Evolutionary conservation across 768 basidiomycete genomes (phyloP), one percentile per base, ranked within the genome.

Genomic region (Lactarius hatsudake): DNA sequence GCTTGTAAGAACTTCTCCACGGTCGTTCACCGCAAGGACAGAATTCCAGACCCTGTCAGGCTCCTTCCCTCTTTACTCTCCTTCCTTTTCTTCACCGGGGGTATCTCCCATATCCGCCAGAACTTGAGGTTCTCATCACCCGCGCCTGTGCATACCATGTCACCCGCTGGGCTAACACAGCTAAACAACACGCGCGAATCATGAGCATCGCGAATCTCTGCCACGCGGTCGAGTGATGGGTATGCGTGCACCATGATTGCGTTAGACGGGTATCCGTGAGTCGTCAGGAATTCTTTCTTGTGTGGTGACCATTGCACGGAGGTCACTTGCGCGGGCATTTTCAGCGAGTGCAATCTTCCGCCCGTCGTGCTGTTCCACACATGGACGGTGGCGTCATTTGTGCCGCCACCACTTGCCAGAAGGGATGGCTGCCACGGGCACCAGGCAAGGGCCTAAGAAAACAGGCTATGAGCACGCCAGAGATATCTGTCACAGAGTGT

Each of bases 41-140:
- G 69, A 54, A 79, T 79, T 8, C 78, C 79, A 30, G 71, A 71
- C 15, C 69, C 71, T 15, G 71, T 71, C 62, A 64, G 53, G 62
- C 70, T 72, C 73, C 64, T 70, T 71, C 79, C 79, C 20, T 76
- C 77, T 73, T 71, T 75, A 36, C 74, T 77, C 51, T 80, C 79
- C 53, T 81, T 81, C 66, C 81, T 83, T 79, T 85, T 86, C 79
- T 84, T 87, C 73, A 74, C 80, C 69, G 78, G 79, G 10, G 79
- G 81, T 51, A 82, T 76, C 59, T 92, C 91, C 91, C 91, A 93
- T 45, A 93, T 83, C 66, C 87, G 86, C 95, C 95, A 96, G 78
- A 96, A 96, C 81, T 98, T 98, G 73, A 98, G 81, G 73, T 96
- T 96, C 81, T 98, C 96, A 74, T 98, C 97, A 0, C 91, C 91